Conservation (phyloP, 495 filamentous ascomycete genomes). For the Trichoderma gamsii region DNA sequence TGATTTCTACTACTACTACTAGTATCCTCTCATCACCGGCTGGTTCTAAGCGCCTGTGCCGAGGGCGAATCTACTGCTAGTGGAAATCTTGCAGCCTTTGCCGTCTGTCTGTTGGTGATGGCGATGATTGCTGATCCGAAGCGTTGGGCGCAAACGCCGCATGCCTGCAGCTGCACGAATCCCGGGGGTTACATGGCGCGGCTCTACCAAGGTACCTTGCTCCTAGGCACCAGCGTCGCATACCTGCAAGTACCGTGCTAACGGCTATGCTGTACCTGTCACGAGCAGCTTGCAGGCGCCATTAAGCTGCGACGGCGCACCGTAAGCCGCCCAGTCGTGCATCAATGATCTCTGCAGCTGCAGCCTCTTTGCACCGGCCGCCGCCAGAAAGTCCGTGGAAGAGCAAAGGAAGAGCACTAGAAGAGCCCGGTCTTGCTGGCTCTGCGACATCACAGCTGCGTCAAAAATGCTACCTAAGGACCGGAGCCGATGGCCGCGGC, state of each 20-base stretch:
- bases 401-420: not conserved
- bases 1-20: no score
- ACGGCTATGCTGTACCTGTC: no score
- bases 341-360: no score
- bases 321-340: no score
- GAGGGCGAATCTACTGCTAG: not conserved
- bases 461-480: not conserved
- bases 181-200: no score
- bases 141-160: no score
- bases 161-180: no score
- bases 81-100: slow-evolving; percentile 1
- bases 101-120: not conserved
- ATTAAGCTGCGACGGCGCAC: not conserved
- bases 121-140: not conserved
- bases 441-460: not conserved
- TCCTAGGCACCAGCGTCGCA: no score
- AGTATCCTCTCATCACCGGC: not conserved
- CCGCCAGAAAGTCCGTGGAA: not conserved
- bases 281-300: no score
- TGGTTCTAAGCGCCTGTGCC: not conserved
- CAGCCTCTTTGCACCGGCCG: no score
- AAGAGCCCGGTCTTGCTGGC: not conserved
- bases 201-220: no score
- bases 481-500: not conserved
- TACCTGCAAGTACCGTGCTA: no score